These are phyloP conservation scores for Sugiyamaella boreocaroliniensis DNA, from an alignment of 805 yeast genomes.

Conservation along the genomic window DNA sequence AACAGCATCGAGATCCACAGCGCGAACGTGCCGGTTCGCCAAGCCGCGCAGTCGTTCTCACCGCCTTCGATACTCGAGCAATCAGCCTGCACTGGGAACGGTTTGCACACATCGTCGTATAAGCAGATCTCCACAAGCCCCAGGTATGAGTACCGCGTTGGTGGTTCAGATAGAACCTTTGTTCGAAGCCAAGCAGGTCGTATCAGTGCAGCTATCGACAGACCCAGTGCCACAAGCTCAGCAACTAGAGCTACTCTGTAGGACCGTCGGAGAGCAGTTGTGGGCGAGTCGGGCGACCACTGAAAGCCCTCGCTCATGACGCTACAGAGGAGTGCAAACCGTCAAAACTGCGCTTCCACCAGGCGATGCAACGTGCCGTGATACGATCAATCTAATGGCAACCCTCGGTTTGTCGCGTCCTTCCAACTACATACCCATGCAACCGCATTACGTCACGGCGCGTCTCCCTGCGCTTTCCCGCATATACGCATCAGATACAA, in stretches of 20 bases:
- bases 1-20: constrained; percentile 23
- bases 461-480: too few relatives aligned
- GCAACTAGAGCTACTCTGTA: constrained; percentile 6
- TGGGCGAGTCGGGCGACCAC: neutral
- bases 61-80: constrained; percentile 14
- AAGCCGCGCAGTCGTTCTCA: constrained; percentile 24
- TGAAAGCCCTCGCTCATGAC: neutral
- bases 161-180: neutral
- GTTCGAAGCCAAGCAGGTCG: neutral
- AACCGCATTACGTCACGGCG: too few relatives aligned
- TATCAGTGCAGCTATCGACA: neutral
- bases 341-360: neutral
- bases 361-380: too few relatives aligned
- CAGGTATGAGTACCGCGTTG: constrained; percentile 4
- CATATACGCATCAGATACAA: too few relatives aligned
- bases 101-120: constrained; percentile 8
- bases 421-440: too few relatives aligned
- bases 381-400: too few relatives aligned
- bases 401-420: too few relatives aligned
- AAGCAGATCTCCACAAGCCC: constrained; percentile 14
- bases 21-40: constrained; percentile 26
- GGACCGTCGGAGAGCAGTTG: neutral
- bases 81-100: constrained; percentile 20
- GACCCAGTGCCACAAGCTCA: neutral
- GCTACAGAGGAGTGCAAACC: neutral